A percentile compares a stretch with the other conserved stretches of the same genome.
Conservation (phyloP, 2,329 filamentous ascomycete genomes). For the Trichoderma atrobrunneum region DNA sequence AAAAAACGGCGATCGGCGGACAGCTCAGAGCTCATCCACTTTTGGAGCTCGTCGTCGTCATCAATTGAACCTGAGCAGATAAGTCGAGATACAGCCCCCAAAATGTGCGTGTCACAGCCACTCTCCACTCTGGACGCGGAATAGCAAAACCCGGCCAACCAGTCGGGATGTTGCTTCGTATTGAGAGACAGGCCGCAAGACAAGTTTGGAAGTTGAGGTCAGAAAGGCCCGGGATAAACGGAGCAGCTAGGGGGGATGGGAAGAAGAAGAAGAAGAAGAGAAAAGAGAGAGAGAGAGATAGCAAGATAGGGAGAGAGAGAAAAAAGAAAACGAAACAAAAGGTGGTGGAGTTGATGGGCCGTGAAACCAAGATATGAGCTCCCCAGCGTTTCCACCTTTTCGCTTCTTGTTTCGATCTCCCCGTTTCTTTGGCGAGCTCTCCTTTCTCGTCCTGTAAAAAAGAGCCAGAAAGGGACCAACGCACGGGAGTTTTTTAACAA, state of each 20-base stretch:
- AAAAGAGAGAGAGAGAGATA: not conserved
- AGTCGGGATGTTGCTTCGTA: not conserved
- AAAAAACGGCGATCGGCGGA: not conserved
- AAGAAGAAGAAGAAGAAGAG: not conserved
- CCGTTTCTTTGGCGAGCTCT: not conserved
- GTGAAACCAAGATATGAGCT: slow-evolving; percentile 5
- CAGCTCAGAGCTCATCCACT: slow-evolving; percentile 15
- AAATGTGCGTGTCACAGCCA: slow-evolving; percentile 1
- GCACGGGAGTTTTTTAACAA: not conserved
- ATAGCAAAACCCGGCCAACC: not conserved
- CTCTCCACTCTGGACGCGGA: not conserved
- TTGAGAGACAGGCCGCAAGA: not conserved
- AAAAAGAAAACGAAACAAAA: not conserved
- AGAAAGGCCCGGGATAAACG: not conserved
- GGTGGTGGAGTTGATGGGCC: slow-evolving; percentile 6
- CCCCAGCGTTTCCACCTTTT: slow-evolving; percentile 3
- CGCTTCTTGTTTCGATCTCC: slow-evolving; percentile 11
- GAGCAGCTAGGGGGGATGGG: not conserved
- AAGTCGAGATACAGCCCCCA: not conserved
- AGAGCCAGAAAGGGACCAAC: not conserved
- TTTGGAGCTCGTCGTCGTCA: slow-evolving; percentile 11
- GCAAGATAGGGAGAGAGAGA: not conserved
- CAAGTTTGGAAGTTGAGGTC: not conserved
- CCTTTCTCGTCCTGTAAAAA: not conserved
- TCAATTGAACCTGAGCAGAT: not conserved